Base-by-base conservation (phyloP, 164 flowering plant species). In the Annona squamosa region DNA sequence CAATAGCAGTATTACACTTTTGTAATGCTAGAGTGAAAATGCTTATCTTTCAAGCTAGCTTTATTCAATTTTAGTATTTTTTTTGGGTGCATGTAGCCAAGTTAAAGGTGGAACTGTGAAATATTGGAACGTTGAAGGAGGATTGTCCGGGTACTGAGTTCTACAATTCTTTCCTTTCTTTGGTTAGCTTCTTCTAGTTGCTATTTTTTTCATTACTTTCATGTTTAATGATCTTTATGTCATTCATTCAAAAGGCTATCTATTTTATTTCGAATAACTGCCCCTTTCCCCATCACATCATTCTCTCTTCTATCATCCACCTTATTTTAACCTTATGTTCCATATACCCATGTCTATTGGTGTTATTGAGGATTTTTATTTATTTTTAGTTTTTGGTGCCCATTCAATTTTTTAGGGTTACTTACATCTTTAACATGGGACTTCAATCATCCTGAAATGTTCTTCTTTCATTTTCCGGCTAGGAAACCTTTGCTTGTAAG, bases 91-190 rank as follows among this genome's bases (percentile, higher is more conserved):
- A 7, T 80, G 71, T 82, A 93, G 97, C 84, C 99, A 95, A 81
- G 97, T 97, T 71, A 89, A 89, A 79, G 98, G 91, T 79, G 99
- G 99, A 70, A 87, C 92, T 47, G 85, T 93, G 3, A 95, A 90
- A 81, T 87, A 73, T 57, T 93, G 97, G 97, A 97, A 91, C 73
- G 78, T 90, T 64, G 90, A 82, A 75, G 85, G 92, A 12, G 88
- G 88, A 59, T 76, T 93, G 68, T 71, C 65, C 52, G 89, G 96
- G 97, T 91, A 76, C 4, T 42, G 41, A 3, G 2, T 13, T 52
- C 57, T 64, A 18, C 45, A 5, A 63, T 72, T 37, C 13, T 71
- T 19, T 5, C 4, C 19, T n/a, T 18, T 17, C 17, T 47, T 68
- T 47, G 4, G 69, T 41, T 4, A 16, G 44, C 44, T 48, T 10